A percentile compares a stretch with the other conserved stretches of the same genome.
Evolutionary conservation across 257 asterid species (phyloP).

Genomic region (Nyctanthes arbortristis): DNA sequence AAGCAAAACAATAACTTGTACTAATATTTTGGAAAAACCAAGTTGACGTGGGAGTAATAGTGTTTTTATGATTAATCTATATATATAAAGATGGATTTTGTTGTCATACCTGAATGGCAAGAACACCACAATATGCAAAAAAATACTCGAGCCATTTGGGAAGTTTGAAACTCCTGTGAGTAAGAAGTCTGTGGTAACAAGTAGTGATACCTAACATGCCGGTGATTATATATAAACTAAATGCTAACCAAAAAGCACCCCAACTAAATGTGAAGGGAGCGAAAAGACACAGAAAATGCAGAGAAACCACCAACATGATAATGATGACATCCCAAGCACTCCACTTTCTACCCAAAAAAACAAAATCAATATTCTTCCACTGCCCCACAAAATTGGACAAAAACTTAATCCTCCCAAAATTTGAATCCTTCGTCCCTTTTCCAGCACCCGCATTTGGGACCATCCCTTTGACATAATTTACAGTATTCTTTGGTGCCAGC

Average conservation of each 20-base stretch:
- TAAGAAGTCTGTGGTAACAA: slow-evolving; percentile 42
- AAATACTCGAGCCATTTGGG: slow-evolving; percentile 50
- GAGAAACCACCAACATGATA: slow-evolving; percentile 44
- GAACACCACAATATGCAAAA: slow-evolving; percentile 50
- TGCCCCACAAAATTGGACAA: slow-evolving; percentile 63
- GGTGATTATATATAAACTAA: slow-evolving; percentile 48
- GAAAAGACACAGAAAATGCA: slow-evolving; percentile 59
- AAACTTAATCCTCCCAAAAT: slow-evolving; percentile 47
- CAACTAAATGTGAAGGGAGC: slow-evolving; percentile 73
- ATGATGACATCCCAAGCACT: slow-evolving; percentile 46
- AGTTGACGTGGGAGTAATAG: background rate
- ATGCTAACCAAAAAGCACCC: slow-evolving; percentile 54
- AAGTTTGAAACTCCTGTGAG: slow-evolving; percentile 47
- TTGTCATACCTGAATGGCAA: slow-evolving; percentile 37
- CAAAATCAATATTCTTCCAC: slow-evolving; percentile 47
- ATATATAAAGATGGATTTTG: too few relatives aligned
- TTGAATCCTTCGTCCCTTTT: slow-evolving; percentile 40
- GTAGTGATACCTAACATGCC: slow-evolving; percentile 48
- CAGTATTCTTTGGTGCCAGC: slow-evolving; percentile 8
- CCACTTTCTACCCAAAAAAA: slow-evolving; percentile 59
- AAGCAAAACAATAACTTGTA: too few relatives aligned
- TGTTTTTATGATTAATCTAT: background rate
- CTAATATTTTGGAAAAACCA: too few relatives aligned
- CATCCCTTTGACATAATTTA: slow-evolving; percentile 25
- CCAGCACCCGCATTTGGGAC: slow-evolving; percentile 37